These are phyloP conservation scores for Helicocarpus griseus DNA, from an alignment of 2,329 filamentous ascomycete genomes.

Conservation along the genomic window DNA sequence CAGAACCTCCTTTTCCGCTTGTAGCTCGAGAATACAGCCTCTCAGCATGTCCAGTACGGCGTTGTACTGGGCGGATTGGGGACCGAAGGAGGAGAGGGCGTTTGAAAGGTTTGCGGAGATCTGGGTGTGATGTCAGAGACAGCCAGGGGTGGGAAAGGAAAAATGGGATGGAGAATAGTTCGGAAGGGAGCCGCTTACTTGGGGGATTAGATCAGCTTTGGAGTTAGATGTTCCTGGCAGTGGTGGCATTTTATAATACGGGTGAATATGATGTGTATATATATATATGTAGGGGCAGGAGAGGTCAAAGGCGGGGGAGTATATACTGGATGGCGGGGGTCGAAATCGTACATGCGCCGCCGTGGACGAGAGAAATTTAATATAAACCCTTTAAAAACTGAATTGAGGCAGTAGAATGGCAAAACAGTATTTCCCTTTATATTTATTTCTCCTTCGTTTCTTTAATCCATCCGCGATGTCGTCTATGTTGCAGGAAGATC, in stretches of 20 bases:
- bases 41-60: conserved; percentile 28
- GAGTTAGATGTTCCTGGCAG: no score
- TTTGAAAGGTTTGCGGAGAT: conserved; percentile 35
- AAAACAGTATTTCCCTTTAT: no score
- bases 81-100: conserved; percentile 30
- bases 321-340: not conserved
- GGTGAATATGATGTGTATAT: no score
- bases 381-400: not conserved
- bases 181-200: not conserved
- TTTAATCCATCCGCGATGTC: no score
- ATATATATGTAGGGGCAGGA: not conserved
- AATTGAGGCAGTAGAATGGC: no score
- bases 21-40: conserved; percentile 23
- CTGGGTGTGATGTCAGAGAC: conserved; percentile 13
- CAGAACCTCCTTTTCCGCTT: conserved; percentile 1
- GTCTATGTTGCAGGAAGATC: no score
- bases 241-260: not conserved
- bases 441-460: not conserved
- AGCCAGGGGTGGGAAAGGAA: not conserved
- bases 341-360: no score
- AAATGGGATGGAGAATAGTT: not conserved
- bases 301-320: not conserved
- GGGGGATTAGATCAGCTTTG: not conserved
- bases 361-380: not conserved
- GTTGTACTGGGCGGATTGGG: conserved; percentile 28